Conservation (phyloP, 352 stramenopile species). For the Pythium folliculosum region DNA sequence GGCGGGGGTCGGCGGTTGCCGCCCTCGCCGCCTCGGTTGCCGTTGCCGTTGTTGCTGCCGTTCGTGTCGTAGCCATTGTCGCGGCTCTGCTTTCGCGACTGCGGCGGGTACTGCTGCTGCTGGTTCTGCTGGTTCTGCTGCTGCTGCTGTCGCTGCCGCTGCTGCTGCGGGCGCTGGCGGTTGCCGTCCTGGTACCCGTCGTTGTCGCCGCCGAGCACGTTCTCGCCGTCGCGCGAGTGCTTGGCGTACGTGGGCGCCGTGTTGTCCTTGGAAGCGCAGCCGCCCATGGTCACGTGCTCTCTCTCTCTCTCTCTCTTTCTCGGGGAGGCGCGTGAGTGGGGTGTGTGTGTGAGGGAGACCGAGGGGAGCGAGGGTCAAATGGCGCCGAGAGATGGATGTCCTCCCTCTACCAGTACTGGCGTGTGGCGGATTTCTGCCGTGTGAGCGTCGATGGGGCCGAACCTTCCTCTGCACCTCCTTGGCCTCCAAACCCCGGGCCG, state of each 20-base stretch:
- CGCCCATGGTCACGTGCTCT: slow-evolving; percentile 36
- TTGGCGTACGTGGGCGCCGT: slow-evolving; percentile 12
- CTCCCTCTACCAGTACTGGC: slow-evolving; percentile 7
- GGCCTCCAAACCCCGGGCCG: not conserved
- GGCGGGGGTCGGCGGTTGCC: slow-evolving; percentile 3
- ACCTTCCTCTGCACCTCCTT: slow-evolving; percentile 9
- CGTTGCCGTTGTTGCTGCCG: not conserved
- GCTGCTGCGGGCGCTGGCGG: not conserved
- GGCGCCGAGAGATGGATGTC: slow-evolving; percentile 2
- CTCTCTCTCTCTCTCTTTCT: not conserved
- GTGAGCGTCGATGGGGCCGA: slow-evolving; percentile 1
- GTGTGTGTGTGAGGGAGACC: not conserved
- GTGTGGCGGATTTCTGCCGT: slow-evolving; percentile 15
- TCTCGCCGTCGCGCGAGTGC: slow-evolving; percentile 1
- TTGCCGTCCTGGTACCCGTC: slow-evolving; percentile 7
- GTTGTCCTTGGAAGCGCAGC: slow-evolving; percentile 44
- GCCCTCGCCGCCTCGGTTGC: not conserved
- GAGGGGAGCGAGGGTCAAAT: not conserved
- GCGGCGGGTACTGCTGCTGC: not conserved
- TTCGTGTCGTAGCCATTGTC: slow-evolving; percentile 9
- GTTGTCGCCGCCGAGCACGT: slow-evolving; percentile 6
- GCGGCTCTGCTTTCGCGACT: not conserved
- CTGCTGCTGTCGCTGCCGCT: not conserved
- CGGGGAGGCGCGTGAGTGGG: not conserved
- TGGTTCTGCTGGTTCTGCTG: not conserved